Base-by-base conservation (phyloP, 345 rosid species). In the Hypericum androsaemum region DNA sequence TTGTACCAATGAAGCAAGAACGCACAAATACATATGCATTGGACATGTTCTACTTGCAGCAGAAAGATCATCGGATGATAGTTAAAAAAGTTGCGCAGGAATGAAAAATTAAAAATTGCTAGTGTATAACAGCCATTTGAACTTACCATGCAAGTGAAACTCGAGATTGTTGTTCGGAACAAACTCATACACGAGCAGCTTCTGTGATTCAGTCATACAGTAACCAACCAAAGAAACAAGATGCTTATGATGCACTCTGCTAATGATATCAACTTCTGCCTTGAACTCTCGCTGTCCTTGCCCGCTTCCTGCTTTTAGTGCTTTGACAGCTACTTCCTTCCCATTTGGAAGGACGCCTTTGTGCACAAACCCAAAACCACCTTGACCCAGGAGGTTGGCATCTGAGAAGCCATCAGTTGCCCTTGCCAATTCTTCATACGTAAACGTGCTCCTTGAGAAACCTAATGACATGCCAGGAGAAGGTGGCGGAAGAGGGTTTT, bases 381-480 rank as follows among this genome's bases (percentile, higher is more conserved):
- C 68, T 57, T 64, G 68, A 38, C 68, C 68, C 44, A 64, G 68
- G 42, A 64, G 68, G 46, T 64, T 64, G 54, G 68, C 68, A 44
- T 64, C 12, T 5, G 68, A 57, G 62, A 64, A 64, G 41, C 62
- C 68, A 45, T 64, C 62, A 0, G 68, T 64, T 28, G 68, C 68
- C 47, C 62, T 57, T n/a, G 62, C 61, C 35, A 64, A 57, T 52
- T 64, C 68, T 48, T 64, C 68, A 39, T 43, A 64, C 3, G 58
- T 39, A 44, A 64, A 64, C 5, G 57, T 69, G 73, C 88, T 84
- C 71, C 80, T 80, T 5, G 94, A 78, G 65, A 84, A 77, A 38
- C 80, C 76, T 50, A 82, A 63, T 6, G 73, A 52, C 12, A 82
- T 56, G 48, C 77, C 80, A 0, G 88, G 88, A 14, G 82, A 84